phyloP scores from a whole-genome alignment of 352 stramenopile species.

The Hyaloperonospora brassicae region DNA sequence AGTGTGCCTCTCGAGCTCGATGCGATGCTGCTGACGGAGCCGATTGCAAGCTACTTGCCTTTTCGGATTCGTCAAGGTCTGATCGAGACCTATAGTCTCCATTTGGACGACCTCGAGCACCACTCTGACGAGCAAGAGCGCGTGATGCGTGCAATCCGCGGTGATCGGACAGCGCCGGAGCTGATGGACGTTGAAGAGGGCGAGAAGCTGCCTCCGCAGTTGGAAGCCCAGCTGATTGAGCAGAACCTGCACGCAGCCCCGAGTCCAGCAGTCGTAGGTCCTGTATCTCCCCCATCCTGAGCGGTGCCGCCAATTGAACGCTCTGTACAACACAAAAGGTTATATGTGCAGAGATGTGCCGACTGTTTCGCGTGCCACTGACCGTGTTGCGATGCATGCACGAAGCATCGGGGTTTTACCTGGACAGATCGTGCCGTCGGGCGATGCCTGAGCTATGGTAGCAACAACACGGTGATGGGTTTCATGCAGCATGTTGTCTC shows the following conservation, averaged over 20 bases:
- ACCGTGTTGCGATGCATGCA: conserved; percentile 9
- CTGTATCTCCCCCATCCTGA: conserved; percentile 15
- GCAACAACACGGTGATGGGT: too few species aligned
- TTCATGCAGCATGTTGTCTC: conserved; percentile 16
- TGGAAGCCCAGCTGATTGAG: conserved; percentile 31
- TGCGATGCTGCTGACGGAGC: conserved; percentile 76
- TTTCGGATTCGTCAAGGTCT: conserved; percentile 82
- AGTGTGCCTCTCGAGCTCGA: conserved; percentile 79
- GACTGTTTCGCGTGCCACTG: conserved; percentile 8
- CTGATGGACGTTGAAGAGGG: conserved; percentile 25
- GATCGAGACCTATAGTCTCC: conserved; percentile 85
- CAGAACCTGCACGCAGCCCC: conserved; percentile 25
- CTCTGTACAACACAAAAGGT: neutral
- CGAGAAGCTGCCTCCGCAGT: conserved; percentile 25
- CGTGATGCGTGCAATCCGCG: conserved; percentile 70
- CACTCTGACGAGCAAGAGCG: conserved; percentile 77
- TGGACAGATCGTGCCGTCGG: too few species aligned
- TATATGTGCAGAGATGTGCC: neutral
- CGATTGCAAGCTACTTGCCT: conserved; percentile 68
- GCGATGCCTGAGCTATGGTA: too few species aligned
- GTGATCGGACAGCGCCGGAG: conserved; percentile 33
- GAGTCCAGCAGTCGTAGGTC: conserved; percentile 15
- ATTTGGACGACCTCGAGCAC: conserved; percentile 80
- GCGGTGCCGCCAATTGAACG: neutral
- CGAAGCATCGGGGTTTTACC: too few species aligned